These are phyloP conservation scores for Gossypium australe DNA, from an alignment of 345 rosid species.

Conservation along the genomic window DNA sequence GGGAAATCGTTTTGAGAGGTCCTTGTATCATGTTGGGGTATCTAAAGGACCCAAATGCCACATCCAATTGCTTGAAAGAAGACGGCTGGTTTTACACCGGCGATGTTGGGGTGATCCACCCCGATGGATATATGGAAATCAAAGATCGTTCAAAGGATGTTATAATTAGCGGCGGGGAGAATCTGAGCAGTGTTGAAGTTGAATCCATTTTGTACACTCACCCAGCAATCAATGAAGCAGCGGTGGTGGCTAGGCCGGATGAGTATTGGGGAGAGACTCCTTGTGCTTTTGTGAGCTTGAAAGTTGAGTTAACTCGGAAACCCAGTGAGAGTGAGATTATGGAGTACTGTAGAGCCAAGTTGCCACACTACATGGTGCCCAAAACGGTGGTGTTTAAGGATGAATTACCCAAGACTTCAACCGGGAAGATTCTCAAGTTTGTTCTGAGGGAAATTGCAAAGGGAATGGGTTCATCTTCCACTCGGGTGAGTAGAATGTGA, in stretches of 20 bases:
- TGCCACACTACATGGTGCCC: conserved; percentile 27
- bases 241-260: conserved; percentile 80
- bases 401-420: conserved; percentile 61
- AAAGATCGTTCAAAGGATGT: conserved; percentile 75
- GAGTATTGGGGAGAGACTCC: conserved; percentile 87
- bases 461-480: conserved; percentile 17
- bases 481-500: conserved; percentile 37
- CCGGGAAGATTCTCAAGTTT: conserved; percentile 56
- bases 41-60: conserved; percentile 54
- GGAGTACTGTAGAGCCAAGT: conserved; percentile 34
- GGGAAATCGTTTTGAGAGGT: conserved; percentile 72
- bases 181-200: conserved; percentile 68
- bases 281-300: conserved; percentile 63
- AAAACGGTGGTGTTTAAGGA: conserved; percentile 48
- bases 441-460: conserved; percentile 40
- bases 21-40: conserved; percentile 72
- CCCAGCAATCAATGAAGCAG: conserved; percentile 64
- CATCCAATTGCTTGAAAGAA: conserved; percentile 36
- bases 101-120: conserved; percentile 46
- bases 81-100: conserved; percentile 44
- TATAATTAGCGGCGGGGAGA: conserved; percentile 84
- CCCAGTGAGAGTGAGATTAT: conserved; percentile 28
- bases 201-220: conserved; percentile 63
- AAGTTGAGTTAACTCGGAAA: conserved; percentile 14
- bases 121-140: conserved; percentile 64